These are phyloP conservation scores for Aspergillus ochraceus DNA, from an alignment of 2,329 filamentous ascomycete species.

Conservation along the genomic window DNA sequence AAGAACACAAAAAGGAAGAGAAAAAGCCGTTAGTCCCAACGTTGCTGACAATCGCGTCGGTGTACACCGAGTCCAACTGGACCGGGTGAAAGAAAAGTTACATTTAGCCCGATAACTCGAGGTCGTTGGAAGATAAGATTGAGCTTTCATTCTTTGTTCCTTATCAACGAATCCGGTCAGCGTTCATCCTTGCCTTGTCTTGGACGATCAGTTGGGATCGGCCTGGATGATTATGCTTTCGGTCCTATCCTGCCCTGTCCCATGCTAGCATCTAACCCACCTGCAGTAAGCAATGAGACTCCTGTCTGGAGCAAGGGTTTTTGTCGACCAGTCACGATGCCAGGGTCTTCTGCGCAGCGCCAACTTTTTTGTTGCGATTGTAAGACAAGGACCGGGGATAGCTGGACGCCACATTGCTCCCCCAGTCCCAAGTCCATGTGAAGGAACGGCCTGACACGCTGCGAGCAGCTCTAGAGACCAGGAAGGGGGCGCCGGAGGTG, in stretches of 20 bases:
- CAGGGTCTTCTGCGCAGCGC: constrained; percentile 4
- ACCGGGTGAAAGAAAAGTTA: not conserved
- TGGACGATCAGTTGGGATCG: not conserved
- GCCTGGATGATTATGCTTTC: not conserved
- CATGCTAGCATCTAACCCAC: not conserved
- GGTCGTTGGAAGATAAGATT: not conserved
- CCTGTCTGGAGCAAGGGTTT: constrained; percentile 2
- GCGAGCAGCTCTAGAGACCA: constrained; percentile 2
- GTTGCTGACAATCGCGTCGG: not conserved
- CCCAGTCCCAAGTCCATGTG: constrained; percentile 5
- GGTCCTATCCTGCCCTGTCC: not conserved
- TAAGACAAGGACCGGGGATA: not conserved
- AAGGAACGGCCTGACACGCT: constrained; percentile 4
- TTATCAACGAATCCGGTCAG: not conserved
- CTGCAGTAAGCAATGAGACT: not conserved
- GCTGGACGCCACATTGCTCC: constrained; percentile 4
- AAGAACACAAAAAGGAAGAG: not conserved
- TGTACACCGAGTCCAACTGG: not conserved
- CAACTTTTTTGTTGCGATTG: not conserved
- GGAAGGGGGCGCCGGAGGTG: not conserved
- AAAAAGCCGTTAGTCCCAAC: not conserved
- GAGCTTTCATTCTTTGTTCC: not conserved
- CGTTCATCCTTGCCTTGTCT: not conserved
- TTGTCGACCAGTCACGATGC: constrained; percentile 1
- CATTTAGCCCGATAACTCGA: not conserved